Base-by-base conservation (phyloP, 2,329 filamentous ascomycete species). In the Fusarium sp. region DNA sequence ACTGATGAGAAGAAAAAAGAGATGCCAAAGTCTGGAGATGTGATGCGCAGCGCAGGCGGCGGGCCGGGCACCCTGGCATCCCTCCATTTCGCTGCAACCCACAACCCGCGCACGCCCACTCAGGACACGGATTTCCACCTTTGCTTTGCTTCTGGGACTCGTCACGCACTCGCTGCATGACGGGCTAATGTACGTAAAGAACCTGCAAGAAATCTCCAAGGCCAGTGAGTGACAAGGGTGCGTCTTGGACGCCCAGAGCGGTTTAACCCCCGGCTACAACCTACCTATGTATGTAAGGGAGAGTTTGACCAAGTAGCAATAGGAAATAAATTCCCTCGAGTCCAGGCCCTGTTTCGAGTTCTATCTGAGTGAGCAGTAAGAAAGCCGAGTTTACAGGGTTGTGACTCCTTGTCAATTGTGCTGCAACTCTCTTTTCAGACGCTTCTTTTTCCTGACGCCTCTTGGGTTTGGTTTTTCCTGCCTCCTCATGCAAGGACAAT, bases 381-480 rank as follows among this genome's bases (percentile, higher is more conserved):
- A 59, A 22, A 12, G 38, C 47, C 25, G 25, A 58, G 68, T 54
- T 68, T 68, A 74, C 71, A 74, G 68, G 71, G 71, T 61, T 72
- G 61, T 45, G 62, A 59, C 30, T 54, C 71, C 68, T 50, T 69
- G 71, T 63, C 56, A 63, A 61, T 27, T 32, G 27, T 30, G 47
- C 40, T 54, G 25, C 45, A 62, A 35, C 40, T 45, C 17, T 20
- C 17, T 20, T 20, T 50, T 27, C 35, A 22, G 7, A 17, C 25
- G 20, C n/a, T 33, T 20, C 33, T 35, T 17, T 45, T 50, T 50
- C 27, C 27, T 52, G 47, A 30, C 47, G 47, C 40, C 20, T 47
- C 22, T 45, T 47, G 22, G 38, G 20, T 22, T 50, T 62, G 38
- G 38, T 67, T 58, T 43, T 69, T 57, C 64, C 61, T 57, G 10